phyloP scores from a whole-genome alignment of 208 protist genomes.

The Endotrypanum monterogeii region DNA sequence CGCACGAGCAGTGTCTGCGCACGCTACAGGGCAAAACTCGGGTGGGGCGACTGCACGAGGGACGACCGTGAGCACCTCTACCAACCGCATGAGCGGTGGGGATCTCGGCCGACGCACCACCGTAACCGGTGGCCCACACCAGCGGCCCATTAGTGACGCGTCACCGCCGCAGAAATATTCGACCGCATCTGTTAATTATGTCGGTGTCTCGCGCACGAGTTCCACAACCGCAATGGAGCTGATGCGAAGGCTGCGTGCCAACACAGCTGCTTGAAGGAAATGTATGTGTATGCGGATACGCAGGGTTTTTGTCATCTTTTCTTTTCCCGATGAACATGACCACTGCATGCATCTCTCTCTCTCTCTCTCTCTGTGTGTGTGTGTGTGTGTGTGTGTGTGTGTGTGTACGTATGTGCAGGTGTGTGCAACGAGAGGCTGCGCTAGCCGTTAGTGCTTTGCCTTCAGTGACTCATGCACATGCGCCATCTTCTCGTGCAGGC shows the following conservation, averaged over 20 bases:
- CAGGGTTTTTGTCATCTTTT: background rate
- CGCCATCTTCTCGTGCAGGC: no score
- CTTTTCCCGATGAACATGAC: background rate
- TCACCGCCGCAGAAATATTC: background rate
- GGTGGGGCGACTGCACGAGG: conserved; percentile 1
- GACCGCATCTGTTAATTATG: background rate
- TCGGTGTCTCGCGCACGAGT: conserved; percentile 1
- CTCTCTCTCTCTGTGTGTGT: no score
- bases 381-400: no score
- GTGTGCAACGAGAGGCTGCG: no score
- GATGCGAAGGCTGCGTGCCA: conserved; percentile 30
- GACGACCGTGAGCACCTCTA: background rate
- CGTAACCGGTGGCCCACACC: background rate
- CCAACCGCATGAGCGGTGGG: background rate
- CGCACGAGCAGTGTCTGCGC: background rate
- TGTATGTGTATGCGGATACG: background rate
- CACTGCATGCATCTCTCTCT: no score
- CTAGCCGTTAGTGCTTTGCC: no score
- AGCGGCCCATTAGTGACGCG: background rate
- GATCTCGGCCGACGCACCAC: background rate
- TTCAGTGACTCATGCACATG: no score
- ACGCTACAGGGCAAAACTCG: background rate
- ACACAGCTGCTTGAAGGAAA: conserved; percentile 5
- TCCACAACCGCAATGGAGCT: conserved; percentile 29
- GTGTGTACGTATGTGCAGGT: no score